These are phyloP conservation scores for Rosa lucieae DNA, from an alignment of 306 rosid genomes.

Conservation along the genomic window DNA sequence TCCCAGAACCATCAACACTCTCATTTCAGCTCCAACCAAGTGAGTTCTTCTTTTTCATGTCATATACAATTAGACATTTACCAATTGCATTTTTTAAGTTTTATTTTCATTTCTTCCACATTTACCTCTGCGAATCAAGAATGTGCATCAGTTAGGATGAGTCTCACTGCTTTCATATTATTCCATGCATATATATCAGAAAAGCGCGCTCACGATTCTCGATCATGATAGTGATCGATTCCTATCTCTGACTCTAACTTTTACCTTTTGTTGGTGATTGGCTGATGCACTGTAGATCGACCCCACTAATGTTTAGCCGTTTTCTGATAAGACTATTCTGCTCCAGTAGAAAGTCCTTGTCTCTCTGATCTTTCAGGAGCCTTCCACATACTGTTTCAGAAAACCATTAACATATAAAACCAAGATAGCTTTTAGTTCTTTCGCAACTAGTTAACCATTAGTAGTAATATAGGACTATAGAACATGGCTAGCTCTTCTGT, in stretches of 20 bases:
- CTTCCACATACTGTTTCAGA: neutral
- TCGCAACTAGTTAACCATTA: neutral
- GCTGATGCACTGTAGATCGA: neutral
- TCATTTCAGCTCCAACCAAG: neutral
- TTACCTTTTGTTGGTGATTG: neutral
- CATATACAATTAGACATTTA: neutral
- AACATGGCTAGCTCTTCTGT: neutral
- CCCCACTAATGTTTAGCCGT: neutral
- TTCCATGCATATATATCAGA: neutral
- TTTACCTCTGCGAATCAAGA: neutral
- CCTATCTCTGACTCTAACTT: neutral
- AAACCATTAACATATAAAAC: neutral
- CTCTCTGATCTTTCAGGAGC: neutral
- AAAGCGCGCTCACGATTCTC: neutral
- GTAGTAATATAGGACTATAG: neutral
- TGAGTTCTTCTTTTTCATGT: neutral
- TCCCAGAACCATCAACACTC: neutral
- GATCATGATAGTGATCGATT: neutral
- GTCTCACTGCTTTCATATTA: neutral
- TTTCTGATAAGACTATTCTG: neutral
- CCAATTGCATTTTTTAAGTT: neutral
- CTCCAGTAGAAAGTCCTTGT: neutral
- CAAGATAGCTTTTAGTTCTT: neutral
- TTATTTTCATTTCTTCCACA: neutral
- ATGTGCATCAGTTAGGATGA: neutral